Evolutionary conservation across 2,329 filamentous ascomycete species (phyloP).

Genomic region (Cyanodermella asteris): DNA sequence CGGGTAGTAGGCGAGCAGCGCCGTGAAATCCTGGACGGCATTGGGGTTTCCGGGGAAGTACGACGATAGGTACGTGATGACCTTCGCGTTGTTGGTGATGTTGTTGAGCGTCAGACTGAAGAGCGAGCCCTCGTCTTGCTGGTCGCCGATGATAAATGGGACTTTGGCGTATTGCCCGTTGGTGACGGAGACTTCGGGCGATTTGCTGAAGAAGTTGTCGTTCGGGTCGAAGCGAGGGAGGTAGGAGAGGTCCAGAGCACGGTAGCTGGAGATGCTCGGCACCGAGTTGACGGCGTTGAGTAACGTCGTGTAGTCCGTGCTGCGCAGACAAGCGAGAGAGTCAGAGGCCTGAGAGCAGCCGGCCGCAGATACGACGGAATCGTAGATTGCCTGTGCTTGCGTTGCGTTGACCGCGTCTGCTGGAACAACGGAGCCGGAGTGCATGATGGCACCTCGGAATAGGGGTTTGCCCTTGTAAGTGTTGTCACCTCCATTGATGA

Average conservation of each 20-base stretch:
- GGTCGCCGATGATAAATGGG: constrained; percentile 47
- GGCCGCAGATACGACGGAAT: constrained; percentile 23
- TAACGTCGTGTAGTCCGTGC: constrained; percentile 22
- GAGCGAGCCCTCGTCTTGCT: constrained; percentile 61
- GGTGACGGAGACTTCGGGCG: constrained; percentile 35
- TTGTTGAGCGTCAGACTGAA: constrained; percentile 50
- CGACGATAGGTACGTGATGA: constrained; percentile 42
- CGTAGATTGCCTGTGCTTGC: constrained; percentile 38
- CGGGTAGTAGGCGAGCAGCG: constrained; percentile 41
- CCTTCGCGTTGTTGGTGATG: constrained; percentile 35
- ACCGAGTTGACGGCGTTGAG: constrained; percentile 48
- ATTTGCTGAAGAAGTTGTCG: constrained; percentile 36
- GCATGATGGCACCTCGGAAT: constrained; percentile 61
- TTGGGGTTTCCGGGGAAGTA: constrained; percentile 39
- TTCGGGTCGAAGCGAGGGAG: constrained; percentile 50
- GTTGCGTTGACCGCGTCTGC: constrained; percentile 40
- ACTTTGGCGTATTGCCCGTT: constrained; percentile 35
- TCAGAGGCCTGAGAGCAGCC: constrained; percentile 21
- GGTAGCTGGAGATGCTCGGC: constrained; percentile 44
- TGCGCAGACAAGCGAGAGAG: constrained; percentile 27
- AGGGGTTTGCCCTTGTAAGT: constrained; percentile 53
- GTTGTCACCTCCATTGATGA: constrained; percentile 48
- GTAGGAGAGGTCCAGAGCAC: constrained; percentile 48
- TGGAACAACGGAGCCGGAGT: constrained; percentile 42
- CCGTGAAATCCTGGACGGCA: constrained; percentile 26